phyloP scores from a whole-genome alignment of 2,329 filamentous ascomycete genomes.

The Penicillium sp. region DNA sequence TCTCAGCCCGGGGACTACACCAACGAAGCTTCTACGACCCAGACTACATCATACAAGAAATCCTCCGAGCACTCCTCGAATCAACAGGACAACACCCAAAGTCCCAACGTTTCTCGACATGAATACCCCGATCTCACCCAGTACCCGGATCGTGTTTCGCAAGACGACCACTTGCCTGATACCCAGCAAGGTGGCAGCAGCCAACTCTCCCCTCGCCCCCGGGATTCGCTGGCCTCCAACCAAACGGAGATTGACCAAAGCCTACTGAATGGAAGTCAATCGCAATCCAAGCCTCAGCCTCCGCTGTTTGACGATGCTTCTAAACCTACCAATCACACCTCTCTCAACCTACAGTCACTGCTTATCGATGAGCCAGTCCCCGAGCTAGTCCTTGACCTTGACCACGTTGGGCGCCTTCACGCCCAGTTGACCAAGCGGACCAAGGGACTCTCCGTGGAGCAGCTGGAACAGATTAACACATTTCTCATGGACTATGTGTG shows the following conservation, averaged over 20 bases:
- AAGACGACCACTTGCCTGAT: slow-evolving; percentile 63
- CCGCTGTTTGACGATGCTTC: slow-evolving; percentile 40
- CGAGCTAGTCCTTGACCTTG: slow-evolving; percentile 46
- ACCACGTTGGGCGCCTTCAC: slow-evolving; percentile 60
- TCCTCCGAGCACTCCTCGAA: slow-evolving; percentile 73
- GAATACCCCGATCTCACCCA: slow-evolving; percentile 57
- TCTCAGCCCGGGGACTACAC: slow-evolving; percentile 63
- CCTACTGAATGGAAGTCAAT: slow-evolving; percentile 36
- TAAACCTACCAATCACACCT: slow-evolving; percentile 24
- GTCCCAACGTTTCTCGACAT: slow-evolving; percentile 46
- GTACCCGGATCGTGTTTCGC: slow-evolving; percentile 51
- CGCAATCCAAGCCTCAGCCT: slow-evolving; percentile 39
- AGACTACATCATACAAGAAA: slow-evolving; percentile 76
- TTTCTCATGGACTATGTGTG: slow-evolving; percentile 89
- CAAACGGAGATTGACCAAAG: slow-evolving; percentile 24
- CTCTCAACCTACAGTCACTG: slow-evolving; percentile 33
- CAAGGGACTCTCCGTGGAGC: slow-evolving; percentile 81
- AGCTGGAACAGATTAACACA: slow-evolving; percentile 90
- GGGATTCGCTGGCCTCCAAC: slow-evolving; percentile 13
- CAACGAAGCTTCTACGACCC: slow-evolving; percentile 90
- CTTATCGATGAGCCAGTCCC: slow-evolving; percentile 32
- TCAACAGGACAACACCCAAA: slow-evolving; percentile 68
- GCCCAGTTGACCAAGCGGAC: slow-evolving; percentile 65
- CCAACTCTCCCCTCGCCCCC: slow-evolving; percentile 31
- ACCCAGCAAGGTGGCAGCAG: slow-evolving; percentile 56